phyloP scores from a whole-genome alignment of 805 yeast genomes.

The Ogataea thermomethanolica region DNA sequence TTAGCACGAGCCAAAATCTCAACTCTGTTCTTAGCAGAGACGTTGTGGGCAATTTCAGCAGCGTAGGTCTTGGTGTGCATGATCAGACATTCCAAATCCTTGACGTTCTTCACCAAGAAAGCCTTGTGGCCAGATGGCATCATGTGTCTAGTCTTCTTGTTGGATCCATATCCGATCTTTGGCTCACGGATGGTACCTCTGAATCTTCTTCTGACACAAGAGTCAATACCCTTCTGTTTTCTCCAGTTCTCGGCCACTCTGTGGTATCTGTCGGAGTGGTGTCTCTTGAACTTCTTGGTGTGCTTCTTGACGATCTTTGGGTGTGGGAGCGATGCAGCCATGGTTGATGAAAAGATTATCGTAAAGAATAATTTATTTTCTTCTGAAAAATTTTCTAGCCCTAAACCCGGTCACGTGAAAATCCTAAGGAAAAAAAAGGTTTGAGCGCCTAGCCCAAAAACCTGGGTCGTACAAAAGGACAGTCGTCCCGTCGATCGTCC shows the following conservation, averaged over 20 bases:
- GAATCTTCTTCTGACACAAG: constrained; percentile 99
- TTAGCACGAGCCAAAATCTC: constrained; percentile 94
- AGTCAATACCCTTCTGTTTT: constrained; percentile 99
- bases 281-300: constrained; percentile 98
- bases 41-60: constrained; percentile 99
- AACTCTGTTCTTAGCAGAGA: constrained; percentile 97
- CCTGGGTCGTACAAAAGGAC: too few species aligned
- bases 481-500: constrained; percentile 9
- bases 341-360: constrained; percentile 34
- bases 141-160: constrained; percentile 97
- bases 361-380: constrained; percentile 7
- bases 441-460: too few species aligned
- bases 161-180: constrained; percentile 99
- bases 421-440: not conserved
- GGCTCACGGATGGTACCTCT: constrained; percentile 99
- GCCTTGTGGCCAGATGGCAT: constrained; percentile 98
- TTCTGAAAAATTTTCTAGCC: constrained; percentile 12
- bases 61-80: constrained; percentile 98
- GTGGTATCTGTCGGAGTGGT: constrained; percentile 99
- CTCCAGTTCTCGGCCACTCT: constrained; percentile 99
- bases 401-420: constrained; percentile 10
- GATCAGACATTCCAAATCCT: constrained; percentile 91
- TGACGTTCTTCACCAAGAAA: constrained; percentile 86
- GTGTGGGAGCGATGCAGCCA: constrained; percentile 98
- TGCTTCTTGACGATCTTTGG: constrained; percentile 99